Conservation (phyloP, 768 basidiomycete genomes). For the Omphalotus guepiniiformis region DNA sequence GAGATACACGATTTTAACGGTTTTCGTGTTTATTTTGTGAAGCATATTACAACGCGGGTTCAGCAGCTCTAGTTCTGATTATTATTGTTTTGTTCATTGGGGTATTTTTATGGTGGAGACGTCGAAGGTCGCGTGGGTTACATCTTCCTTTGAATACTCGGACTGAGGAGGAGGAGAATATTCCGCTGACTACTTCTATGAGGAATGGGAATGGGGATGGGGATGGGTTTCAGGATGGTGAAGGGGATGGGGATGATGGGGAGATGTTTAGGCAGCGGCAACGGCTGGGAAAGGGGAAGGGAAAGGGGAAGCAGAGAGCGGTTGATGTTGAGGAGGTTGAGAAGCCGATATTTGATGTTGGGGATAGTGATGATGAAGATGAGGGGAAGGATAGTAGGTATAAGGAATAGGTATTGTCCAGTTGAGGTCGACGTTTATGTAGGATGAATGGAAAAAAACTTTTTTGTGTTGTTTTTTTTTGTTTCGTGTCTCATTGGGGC, state of each 20-base stretch:
- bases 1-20: too few species aligned
- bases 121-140: constrained; percentile 41
- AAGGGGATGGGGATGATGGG: constrained; percentile 19
- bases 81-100: constrained; percentile 66
- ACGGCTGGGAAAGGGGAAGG: constrained; percentile 22
- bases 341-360: constrained; percentile 45
- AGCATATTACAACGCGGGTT: constrained; percentile 97
- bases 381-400: constrained; percentile 30
- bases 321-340: constrained; percentile 26
- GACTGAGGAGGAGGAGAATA: constrained; percentile 54
- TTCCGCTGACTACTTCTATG: constrained; percentile 51
- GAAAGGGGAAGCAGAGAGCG: constrained; percentile 49
- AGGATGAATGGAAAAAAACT: too few species aligned
- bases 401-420: background rate
- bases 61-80: constrained; percentile 78
- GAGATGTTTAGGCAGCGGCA: constrained; percentile 21
- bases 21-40: constrained; percentile 1
- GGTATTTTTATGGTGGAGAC: constrained; percentile 76
- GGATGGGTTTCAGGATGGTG: background rate
- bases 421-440: background rate
- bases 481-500: too few species aligned
- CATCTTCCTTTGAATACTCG: constrained; percentile 30
- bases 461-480: too few species aligned
- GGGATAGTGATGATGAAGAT: constrained; percentile 47
- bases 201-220: background rate